These are phyloP conservation scores for Melanogaster broomeanus DNA, from an alignment of 768 basidiomycete species.

Conservation along the genomic window DNA sequence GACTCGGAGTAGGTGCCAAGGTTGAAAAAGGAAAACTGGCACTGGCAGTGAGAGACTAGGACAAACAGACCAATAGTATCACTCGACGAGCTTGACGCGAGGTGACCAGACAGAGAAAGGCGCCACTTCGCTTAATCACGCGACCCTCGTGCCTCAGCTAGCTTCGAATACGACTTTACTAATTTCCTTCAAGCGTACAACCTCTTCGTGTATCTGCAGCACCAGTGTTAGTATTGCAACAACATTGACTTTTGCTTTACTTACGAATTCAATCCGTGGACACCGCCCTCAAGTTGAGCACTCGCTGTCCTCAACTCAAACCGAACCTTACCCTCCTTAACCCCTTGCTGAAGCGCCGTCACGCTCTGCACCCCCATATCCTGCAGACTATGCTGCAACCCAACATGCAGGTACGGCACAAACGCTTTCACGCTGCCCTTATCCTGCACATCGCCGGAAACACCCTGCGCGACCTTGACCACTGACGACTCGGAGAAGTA, in stretches of 20 bases:
- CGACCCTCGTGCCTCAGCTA: no score
- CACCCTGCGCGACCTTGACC: constrained; percentile 96
- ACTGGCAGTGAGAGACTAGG: no score
- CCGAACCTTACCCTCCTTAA: constrained; percentile 65
- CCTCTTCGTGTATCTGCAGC: constrained; percentile 55
- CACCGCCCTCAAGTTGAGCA: constrained; percentile 94
- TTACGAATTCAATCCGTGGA: constrained; percentile 94
- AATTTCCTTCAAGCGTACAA: constrained; percentile 51
- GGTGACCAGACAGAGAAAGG: no score
- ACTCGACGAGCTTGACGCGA: no score
- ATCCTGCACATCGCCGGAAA: constrained; percentile 95
- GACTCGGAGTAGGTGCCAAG: no score
- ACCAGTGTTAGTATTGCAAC: constrained; percentile 1
- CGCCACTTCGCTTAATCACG: no score
- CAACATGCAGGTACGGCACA: constrained; percentile 79
- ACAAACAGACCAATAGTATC: no score
- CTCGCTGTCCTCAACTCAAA: constrained; percentile 95
- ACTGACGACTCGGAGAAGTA: constrained; percentile 60
- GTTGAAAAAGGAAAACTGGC: no score
- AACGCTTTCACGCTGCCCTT: constrained; percentile 95
- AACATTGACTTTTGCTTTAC: constrained; percentile 33
- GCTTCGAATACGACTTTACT: no score
- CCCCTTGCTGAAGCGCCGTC: constrained; percentile 63
- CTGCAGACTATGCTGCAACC: constrained; percentile 92
- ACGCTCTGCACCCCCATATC: constrained; percentile 84